Conservation (phyloP, 257 asterid species). For the Primulina huaijiensis region DNA sequence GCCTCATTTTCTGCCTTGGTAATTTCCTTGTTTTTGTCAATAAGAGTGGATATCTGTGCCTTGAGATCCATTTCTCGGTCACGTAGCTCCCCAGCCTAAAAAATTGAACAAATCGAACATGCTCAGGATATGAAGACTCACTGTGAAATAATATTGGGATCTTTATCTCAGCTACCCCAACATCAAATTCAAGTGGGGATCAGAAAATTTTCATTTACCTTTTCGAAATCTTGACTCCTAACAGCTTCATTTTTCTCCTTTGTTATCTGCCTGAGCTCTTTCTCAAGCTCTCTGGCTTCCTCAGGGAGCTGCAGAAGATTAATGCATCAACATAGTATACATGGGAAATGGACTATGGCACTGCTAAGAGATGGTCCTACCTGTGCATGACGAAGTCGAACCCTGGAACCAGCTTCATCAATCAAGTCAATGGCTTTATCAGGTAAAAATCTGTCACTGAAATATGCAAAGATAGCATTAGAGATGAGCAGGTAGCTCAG, state of each 20-base stretch:
- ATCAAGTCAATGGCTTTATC: conserved; percentile 54
- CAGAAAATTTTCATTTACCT: not conserved
- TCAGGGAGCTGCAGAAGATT: not conserved
- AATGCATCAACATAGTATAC: not conserved
- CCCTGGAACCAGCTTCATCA: conserved; percentile 56
- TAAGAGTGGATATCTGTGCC: not conserved
- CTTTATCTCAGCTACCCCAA: not conserved
- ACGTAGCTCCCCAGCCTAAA: conserved; percentile 1
- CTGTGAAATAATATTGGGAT: too few relatives aligned
- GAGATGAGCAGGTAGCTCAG: not conserved
- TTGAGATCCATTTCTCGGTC: not conserved
- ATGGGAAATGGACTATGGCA: not conserved
- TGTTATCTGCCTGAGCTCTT: not conserved
- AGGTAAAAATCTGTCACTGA: conserved; percentile 48
- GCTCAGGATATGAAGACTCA: not conserved
- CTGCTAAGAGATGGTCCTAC: conserved; percentile 1
- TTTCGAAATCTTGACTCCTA: not conserved
- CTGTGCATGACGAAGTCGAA: conserved; percentile 25
- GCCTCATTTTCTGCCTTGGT: conserved; percentile 20
- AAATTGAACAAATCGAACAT: not conserved
- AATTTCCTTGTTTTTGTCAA: not conserved
- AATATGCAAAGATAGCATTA: not conserved
- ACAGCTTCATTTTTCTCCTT: not conserved
- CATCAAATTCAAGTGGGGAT: not conserved
- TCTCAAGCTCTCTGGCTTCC: not conserved